phyloP scores from a whole-genome alignment of 371 early-diverging fungal species.

The Rhizomucor miehei region DNA sequence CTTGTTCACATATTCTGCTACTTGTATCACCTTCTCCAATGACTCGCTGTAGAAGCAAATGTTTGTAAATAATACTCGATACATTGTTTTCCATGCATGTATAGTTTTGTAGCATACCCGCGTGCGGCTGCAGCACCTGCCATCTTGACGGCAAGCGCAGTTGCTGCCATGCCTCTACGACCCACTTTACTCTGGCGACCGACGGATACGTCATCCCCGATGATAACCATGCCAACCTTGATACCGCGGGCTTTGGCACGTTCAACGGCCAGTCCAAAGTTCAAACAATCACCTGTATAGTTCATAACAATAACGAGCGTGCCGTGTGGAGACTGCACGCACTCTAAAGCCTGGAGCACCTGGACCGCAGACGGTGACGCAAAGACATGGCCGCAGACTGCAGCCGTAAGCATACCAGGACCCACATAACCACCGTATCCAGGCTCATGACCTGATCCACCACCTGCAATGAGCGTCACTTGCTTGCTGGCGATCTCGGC shows the following conservation, averaged over 20 bases:
- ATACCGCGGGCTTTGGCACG: constrained; percentile 68
- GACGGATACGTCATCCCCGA: constrained; percentile 82
- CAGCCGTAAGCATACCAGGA: constrained; percentile 67
- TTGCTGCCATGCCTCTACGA: constrained; percentile 78
- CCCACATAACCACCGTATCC: constrained; percentile 79
- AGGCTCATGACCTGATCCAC: constrained; percentile 87
- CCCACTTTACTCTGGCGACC: constrained; percentile 67
- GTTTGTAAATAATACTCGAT: too few species aligned
- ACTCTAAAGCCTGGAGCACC: constrained; percentile 67
- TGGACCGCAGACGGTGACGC: constrained; percentile 79
- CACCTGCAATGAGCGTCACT: constrained; percentile 80
- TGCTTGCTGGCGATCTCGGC: constrained; percentile 51
- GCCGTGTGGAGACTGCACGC: constrained; percentile 61
- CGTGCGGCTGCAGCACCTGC: constrained; percentile 67
- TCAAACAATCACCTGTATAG: constrained; percentile 80
- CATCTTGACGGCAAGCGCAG: constrained; percentile 75
- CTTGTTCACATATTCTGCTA: constrained; percentile 50
- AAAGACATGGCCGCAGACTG: constrained; percentile 83
- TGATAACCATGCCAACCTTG: constrained; percentile 67
- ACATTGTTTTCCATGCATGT: not conserved
- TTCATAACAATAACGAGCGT: constrained; percentile 80
- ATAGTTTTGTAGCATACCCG: constrained; percentile 31
- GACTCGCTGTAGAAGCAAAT: constrained; percentile 33
- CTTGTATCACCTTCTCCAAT: constrained; percentile 52
- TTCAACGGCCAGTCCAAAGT: constrained; percentile 82